Conservation (phyloP, 352 stramenopile species). For the Phytopythium chamaehyphon region DNA sequence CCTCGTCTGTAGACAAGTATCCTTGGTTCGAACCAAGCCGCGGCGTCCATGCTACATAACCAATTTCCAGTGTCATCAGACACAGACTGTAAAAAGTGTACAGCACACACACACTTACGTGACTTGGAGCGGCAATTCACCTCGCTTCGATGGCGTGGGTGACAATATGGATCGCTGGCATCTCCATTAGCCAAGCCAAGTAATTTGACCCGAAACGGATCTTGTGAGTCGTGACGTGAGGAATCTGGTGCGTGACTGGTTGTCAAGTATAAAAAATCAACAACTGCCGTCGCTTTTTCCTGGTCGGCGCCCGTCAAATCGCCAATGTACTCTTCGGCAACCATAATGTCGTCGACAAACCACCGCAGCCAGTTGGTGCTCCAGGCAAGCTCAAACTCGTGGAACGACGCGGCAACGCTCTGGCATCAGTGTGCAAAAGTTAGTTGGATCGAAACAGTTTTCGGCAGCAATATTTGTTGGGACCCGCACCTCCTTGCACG, state of each 20-base stretch:
- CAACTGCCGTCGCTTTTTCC: slow-evolving; percentile 3
- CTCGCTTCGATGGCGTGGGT: slow-evolving; percentile 23
- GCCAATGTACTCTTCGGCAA: slow-evolving; percentile 39
- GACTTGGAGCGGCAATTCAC: slow-evolving; percentile 42
- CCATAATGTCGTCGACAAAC: slow-evolving; percentile 44
- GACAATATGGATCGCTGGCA: slow-evolving; percentile 24
- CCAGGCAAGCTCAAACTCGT: slow-evolving; percentile 39
- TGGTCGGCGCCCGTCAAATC: slow-evolving; percentile 1
- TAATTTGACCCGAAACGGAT: slow-evolving; percentile 14
- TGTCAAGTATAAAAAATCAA: slow-evolving; percentile 15
- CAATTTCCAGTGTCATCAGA: slow-evolving; percentile 4
- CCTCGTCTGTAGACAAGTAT: slow-evolving; percentile 56
- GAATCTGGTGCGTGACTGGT: not conserved
- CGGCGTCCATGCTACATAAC: slow-evolving; percentile 30
- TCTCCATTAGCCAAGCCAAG: slow-evolving; percentile 22
- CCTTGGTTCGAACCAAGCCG: slow-evolving; percentile 58
- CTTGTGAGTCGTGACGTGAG: no score
- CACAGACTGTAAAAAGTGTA: not conserved
- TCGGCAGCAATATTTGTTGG: not conserved
- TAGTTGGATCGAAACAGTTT: no score
- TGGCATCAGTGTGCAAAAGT: slow-evolving; percentile 2
- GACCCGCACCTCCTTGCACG: slow-evolving; percentile 29
- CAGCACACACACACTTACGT: slow-evolving; percentile 18
- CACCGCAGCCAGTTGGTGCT: slow-evolving; percentile 51
- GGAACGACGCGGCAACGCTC: slow-evolving; percentile 23